Evolutionary conservation across 225 moss, liverwort and hornwort genomes (phyloP).

Genomic region (Pleurozium schreberi): DNA sequence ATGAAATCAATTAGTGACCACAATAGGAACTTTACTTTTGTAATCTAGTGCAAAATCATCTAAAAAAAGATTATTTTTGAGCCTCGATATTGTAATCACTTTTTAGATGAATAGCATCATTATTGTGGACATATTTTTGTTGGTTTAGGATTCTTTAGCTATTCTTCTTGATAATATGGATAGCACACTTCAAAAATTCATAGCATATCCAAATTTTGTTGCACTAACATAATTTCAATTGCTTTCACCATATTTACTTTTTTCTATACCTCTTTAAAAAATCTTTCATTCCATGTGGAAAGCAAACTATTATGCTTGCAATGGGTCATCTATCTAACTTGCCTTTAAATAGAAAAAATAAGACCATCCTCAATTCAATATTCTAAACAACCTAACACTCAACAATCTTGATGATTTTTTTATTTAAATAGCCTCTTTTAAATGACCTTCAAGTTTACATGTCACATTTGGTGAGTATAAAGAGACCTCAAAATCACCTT

Average conservation of each 20-base stretch:
- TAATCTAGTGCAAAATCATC: not conserved
- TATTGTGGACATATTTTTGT: not conserved
- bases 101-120: not conserved
- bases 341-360: not conserved
- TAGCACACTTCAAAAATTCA: not conserved
- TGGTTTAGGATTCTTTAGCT: not conserved
- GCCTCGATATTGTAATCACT: not conserved
- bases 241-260: not conserved
- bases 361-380: rapidly evolving
- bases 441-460: not conserved
- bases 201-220: not conserved
- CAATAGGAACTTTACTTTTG: not conserved
- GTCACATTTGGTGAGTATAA: not conserved
- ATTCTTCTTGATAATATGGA: not conserved
- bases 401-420: rapidly evolving
- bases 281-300: rapidly evolving
- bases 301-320: rapidly evolving
- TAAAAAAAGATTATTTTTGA: not conserved
- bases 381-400: rapidly evolving
- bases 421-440: rapidly evolving
- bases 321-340: not conserved
- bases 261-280: not conserved
- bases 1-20: not conserved
- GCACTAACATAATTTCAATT: not conserved
- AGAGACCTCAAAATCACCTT: not conserved